These are phyloP conservation scores for Fusarium sp. DNA, from an alignment of 2,329 filamentous ascomycete species.

Conservation along the genomic window DNA sequence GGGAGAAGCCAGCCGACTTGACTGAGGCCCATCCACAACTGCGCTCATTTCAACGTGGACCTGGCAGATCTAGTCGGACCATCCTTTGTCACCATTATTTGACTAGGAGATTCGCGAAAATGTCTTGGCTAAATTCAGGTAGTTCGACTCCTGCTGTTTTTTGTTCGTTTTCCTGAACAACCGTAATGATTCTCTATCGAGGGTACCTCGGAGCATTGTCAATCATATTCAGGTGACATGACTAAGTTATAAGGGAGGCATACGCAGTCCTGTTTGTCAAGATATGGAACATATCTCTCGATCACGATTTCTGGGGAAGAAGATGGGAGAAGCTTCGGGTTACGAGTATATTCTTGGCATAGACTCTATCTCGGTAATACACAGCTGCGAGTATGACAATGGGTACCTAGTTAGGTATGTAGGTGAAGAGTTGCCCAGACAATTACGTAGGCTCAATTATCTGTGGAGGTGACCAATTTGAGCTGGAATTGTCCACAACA, in stretches of 20 bases:
- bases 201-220: neutral
- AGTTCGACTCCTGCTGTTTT: conserved; percentile 25
- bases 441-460: neutral
- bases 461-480: no score
- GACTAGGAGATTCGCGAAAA: conserved; percentile 3
- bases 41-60: conserved; percentile 6
- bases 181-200: neutral
- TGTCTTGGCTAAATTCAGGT: conserved; percentile 21
- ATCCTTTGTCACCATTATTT: conserved; percentile 14
- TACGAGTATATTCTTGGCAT: neutral
- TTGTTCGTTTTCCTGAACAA: neutral
- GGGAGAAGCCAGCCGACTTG: neutral
- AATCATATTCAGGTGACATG: neutral
- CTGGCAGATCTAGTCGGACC: conserved; percentile 9
- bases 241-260: neutral
- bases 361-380: neutral
- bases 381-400: neutral
- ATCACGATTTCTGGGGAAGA: neutral
- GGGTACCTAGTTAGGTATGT: neutral
- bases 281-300: neutral
- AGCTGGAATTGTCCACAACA: neutral
- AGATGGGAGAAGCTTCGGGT: neutral
- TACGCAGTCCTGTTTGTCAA: neutral
- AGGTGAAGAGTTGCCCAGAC: neutral
- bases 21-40: conserved; percentile 8